Evolutionary conservation across 257 asterid species (phyloP).

Genomic region (Scutellaria minor): DNA sequence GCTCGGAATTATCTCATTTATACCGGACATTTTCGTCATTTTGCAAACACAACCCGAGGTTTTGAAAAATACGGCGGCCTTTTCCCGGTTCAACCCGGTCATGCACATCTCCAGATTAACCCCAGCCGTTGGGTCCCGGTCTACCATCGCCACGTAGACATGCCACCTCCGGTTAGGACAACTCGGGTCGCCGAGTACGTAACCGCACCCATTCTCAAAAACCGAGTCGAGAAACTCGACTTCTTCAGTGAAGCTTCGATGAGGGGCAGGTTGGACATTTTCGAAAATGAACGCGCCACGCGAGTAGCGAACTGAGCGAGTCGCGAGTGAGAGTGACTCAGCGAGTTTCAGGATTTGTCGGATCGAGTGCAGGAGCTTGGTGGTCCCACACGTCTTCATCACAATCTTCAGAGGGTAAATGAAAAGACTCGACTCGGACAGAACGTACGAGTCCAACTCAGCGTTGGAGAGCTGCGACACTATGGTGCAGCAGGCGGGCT

Average conservation of each 20-base stretch:
- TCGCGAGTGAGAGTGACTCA: conserved; percentile 32
- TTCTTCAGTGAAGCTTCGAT: conserved; percentile 54
- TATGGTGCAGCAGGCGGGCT: conserved; percentile 55
- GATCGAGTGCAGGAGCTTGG: conserved; percentile 43
- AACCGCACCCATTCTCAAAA: conserved; percentile 37
- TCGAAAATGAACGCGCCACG: conserved; percentile 54
- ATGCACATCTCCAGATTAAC: conserved; percentile 51
- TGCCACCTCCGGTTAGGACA: conserved; percentile 49
- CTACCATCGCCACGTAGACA: conserved; percentile 39
- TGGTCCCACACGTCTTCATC: conserved; percentile 59
- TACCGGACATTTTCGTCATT: conserved; percentile 49
- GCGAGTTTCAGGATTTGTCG: conserved; percentile 46
- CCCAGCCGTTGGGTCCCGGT: background rate
- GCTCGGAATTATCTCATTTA: conserved; percentile 40
- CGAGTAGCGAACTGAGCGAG: conserved; percentile 43
- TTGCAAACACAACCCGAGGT: background rate
- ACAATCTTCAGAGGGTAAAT: conserved; percentile 47
- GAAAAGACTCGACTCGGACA: conserved; percentile 60
- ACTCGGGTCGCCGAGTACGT: conserved; percentile 40
- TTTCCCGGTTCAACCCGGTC: conserved; percentile 49
- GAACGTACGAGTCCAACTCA: conserved; percentile 53
- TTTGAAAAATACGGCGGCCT: conserved; percentile 46
- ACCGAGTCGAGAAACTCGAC: conserved; percentile 38
- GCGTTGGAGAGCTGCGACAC: conserved; percentile 48
- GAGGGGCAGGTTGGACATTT: conserved; percentile 49